Base-by-base conservation (phyloP, 495 filamentous ascomycete genomes). In the Aspergillus sclerotiicarbonarius region DNA sequence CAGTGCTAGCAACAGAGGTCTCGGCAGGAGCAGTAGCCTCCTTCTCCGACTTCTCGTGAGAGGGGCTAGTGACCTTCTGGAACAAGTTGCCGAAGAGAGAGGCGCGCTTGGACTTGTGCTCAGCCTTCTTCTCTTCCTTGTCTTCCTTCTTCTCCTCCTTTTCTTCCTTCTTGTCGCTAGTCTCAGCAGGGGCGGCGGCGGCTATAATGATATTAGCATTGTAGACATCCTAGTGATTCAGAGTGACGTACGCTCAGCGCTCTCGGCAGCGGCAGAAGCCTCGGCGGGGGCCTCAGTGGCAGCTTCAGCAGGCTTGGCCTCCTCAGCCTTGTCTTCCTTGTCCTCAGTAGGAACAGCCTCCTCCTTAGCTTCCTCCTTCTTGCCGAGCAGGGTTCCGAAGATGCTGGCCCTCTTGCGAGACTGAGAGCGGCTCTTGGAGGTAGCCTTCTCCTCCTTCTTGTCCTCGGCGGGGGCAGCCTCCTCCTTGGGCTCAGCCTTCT, bases 361-460 rank as follows among this genome's bases (percentile, higher is more conserved):
- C 63, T 81, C 76, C 75, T 88, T 84, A 51, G 79, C 68, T 68
- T 86, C 84, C 54, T 91, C 86, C 75, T 88, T 88, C 84, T 91
- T 92, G 66, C 84, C 82, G 3, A 90, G 78, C 46, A 92, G 77
- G 56, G 70, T 75, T 61, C 87, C 89, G 72, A 98, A 95, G 76
- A 96, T 85, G 67, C 90, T 92, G 43, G 76, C 67, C 58, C 91
- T 87, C 87, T 96, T 96, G 71, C 88, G 88, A 67, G 90, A 95
- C 57, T 90, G 89, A 54, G 91, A 95, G 63, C 90, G 89, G 70
- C 81, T 81, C 70, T 82, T 83, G 57, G 81, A 72, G 57, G 73
- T 54, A 43, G 77, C 75, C 64, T 73, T 68, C 55, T 80, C 75
- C 41, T 75, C 71, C 76, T 77, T 72, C 43, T 62, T 70, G 57